Conservation (phyloP, 192 early-diverging fungal genomes). For the Entomortierella parvispora region DNA sequence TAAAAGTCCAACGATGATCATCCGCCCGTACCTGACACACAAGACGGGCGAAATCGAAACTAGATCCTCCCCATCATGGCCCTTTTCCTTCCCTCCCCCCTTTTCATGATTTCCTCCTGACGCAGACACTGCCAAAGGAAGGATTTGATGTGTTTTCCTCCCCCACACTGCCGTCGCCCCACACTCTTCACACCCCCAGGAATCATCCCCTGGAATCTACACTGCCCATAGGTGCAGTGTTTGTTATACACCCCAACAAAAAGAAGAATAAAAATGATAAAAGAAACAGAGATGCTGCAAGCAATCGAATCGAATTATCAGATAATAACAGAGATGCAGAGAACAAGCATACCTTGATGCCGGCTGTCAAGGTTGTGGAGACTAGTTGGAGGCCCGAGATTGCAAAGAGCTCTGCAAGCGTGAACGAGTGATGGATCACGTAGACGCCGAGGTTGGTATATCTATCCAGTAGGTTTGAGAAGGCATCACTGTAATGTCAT, state of each 20-base stretch:
- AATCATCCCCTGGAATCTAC: too few species aligned
- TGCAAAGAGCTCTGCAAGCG: conserved; percentile 79
- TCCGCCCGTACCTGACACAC: too few species aligned
- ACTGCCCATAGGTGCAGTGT: neutral
- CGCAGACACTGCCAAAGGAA: neutral
- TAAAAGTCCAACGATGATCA: too few species aligned
- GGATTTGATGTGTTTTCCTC: conserved; percentile 12
- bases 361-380: conserved; percentile 76
- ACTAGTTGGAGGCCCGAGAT: conserved; percentile 83
- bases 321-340: neutral
- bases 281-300: neutral
- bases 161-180: neutral
- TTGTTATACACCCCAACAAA: conserved; percentile 1
- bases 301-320: neutral
- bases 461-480: conserved; percentile 67
- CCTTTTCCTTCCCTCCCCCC: neutral
- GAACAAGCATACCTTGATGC: conserved; percentile 60
- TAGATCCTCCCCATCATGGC: neutral
- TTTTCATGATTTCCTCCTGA: neutral
- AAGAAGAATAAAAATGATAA: neutral
- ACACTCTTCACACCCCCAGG: too few species aligned
- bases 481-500: conserved; percentile 52
- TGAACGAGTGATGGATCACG: conserved; percentile 75
- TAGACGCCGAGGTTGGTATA: conserved; percentile 72
- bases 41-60: too few species aligned